Evolutionary conservation across 164 flowering plant genomes (phyloP).

Genomic region (Vitis rupestris): DNA sequence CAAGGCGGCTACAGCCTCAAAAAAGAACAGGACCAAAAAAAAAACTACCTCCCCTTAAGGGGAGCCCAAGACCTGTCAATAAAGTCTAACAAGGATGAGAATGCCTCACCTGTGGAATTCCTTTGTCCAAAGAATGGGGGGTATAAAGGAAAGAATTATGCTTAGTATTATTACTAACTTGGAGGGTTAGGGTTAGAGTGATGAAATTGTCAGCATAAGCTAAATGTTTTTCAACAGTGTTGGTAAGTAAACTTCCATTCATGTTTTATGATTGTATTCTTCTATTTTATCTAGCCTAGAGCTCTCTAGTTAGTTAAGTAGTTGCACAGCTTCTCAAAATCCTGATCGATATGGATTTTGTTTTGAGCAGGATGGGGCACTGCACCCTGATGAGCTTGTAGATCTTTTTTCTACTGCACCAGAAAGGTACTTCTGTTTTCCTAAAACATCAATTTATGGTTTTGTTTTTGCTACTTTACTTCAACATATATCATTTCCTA

Average conservation of each 20-base stretch:
- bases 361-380: slow-evolving; percentile 40
- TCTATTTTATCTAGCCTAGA: no score
- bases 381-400: slow-evolving; percentile 35
- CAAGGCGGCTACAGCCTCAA: no score
- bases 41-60: no score
- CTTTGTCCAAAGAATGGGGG: no score
- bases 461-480: slow-evolving; percentile 3
- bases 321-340: not conserved
- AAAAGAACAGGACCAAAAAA: no score
- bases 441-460: not conserved
- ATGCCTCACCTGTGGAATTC: no score
- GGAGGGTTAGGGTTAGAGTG: no score
- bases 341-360: slow-evolving; percentile 3
- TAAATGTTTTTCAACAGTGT: not conserved
- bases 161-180: no score
- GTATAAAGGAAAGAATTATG: no score
- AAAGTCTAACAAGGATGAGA: no score
- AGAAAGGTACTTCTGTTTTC: slow-evolving; percentile 33
- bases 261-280: not conserved
- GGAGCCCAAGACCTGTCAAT: no score
- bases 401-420: slow-evolving; percentile 62
- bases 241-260: not conserved
- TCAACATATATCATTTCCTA: not conserved
- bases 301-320: not conserved
- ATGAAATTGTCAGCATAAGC: no score